Percentiles rank a stretch among this genome's conserved stretches.
Conservation (phyloP, 352 stramenopile genomes). For the Globisporangium uncinulatum region DNA sequence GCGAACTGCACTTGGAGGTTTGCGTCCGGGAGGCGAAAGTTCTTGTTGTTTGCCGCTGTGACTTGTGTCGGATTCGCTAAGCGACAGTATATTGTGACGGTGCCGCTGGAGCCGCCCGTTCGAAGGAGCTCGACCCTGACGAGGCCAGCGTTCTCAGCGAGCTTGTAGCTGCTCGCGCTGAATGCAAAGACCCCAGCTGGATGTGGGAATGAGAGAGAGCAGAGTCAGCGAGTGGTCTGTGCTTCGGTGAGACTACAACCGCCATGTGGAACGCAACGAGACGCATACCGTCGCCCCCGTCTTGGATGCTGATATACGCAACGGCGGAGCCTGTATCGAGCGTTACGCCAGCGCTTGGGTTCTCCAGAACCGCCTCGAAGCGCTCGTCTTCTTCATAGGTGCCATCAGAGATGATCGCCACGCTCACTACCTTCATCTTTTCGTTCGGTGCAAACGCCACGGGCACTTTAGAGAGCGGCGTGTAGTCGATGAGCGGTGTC, state of each 20-base stretch:
- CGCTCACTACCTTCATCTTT: constrained; percentile 17
- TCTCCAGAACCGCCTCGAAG: constrained; percentile 32
- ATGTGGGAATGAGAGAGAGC: not conserved
- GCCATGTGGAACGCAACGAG: not conserved
- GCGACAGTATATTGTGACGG: constrained; percentile 36
- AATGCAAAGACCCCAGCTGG: constrained; percentile 56
- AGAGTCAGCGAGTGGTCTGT: not conserved
- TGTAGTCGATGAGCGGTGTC: constrained; percentile 28
- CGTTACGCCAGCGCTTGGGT: constrained; percentile 17
- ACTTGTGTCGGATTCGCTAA: constrained; percentile 35
- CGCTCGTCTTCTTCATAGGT: constrained; percentile 40
- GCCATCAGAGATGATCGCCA: constrained; percentile 40
- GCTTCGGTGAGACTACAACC: not conserved
- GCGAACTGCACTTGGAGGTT: constrained; percentile 39
- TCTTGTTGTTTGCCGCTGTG: constrained; percentile 58
- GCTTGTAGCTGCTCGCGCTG: constrained; percentile 41
- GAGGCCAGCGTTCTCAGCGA: constrained; percentile 34
- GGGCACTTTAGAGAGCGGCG: constrained; percentile 11
- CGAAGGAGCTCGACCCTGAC: constrained; percentile 49
- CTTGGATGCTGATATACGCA: constrained; percentile 33
- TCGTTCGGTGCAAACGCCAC: constrained; percentile 28
- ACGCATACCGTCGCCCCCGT: constrained; percentile 32
- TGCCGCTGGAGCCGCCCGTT: constrained; percentile 29
- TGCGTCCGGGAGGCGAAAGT: constrained; percentile 39
- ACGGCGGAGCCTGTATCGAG: constrained; percentile 10